phyloP scores from a whole-genome alignment of 371 early-diverging fungal genomes.

The Mucor indicus region DNA sequence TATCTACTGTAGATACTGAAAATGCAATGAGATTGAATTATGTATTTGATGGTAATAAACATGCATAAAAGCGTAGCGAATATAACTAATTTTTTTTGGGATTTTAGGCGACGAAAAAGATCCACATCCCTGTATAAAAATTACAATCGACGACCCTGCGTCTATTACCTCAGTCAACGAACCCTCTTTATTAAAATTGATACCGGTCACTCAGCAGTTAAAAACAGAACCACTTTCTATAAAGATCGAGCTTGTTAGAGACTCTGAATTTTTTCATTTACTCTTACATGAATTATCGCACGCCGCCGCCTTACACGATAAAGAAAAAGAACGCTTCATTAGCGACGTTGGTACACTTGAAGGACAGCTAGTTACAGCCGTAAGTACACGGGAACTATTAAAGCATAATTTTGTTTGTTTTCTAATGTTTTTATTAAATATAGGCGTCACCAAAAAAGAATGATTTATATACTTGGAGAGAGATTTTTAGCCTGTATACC shows the following conservation, averaged over 20 bases:
- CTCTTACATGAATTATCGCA: slow-evolving; percentile 48
- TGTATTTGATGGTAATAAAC: slow-evolving; percentile 39
- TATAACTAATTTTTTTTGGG: background rate
- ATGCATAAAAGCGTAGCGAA: background rate
- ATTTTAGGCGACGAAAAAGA: slow-evolving; percentile 25
- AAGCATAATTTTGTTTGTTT: background rate
- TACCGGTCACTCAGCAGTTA: slow-evolving; percentile 11
- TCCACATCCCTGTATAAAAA: slow-evolving; percentile 37
- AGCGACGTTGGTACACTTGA: slow-evolving; percentile 38
- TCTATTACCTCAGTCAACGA: slow-evolving; percentile 6
- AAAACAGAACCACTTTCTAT: slow-evolving; percentile 22
- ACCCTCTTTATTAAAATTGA: slow-evolving; percentile 12
- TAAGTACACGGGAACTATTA: slow-evolving; percentile 16
- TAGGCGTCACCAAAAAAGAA: slow-evolving; percentile 22
- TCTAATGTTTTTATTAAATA: background rate
- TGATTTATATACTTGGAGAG: slow-evolving; percentile 64
- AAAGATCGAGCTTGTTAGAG: slow-evolving; percentile 50
- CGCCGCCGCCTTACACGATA: slow-evolving; percentile 39
- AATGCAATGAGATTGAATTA: slow-evolving; percentile 37
- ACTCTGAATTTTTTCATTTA: slow-evolving; percentile 57
- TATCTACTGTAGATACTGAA: slow-evolving; percentile 18
- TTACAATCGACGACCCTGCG: slow-evolving; percentile 28
- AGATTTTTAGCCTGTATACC: slow-evolving; percentile 65
- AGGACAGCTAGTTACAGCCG: slow-evolving; percentile 38
- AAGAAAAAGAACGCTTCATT: slow-evolving; percentile 36